Evolutionary conservation across 495 filamentous ascomycete species (phyloP), one percentile per base, ranked within the genome.

Genomic region (Penicillium coprophilum): DNA sequence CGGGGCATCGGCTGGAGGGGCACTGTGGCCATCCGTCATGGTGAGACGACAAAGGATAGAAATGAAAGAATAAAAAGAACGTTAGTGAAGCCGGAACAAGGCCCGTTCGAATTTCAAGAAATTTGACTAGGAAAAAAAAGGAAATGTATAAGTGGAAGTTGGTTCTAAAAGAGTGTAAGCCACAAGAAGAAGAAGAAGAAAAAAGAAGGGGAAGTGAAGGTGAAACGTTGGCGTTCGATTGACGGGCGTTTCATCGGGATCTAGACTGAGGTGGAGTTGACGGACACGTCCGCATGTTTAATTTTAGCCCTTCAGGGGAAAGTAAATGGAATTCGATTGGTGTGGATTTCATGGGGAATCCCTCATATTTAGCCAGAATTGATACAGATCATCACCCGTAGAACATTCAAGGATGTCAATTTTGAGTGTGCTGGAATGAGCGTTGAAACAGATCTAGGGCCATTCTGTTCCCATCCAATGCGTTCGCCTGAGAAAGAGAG

Each of bases 11-110:
- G 53, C 59, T 32, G 55, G 32, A 31, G 60, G 56, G 39, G 60
- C 61, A 57, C 45, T 38, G 17, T 62, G 52, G 8, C 59, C 62
- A n/a, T 65, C 62, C 17, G 55, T 56, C 62, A 65, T 65, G 41
- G 21, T 58, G 53, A 38, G 3, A 10, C 5, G 49, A 54, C 15
- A 23, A 31, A 31, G 36, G 13, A 40, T 13, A 41, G 45, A 48
- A 56, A 36, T 21, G 44, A 51, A 60, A 6, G 9, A 23, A 38
- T 2, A 62, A 17, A 56, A 53, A 36, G 32, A 46, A 41, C 32
- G 47, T 44, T 20, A 41, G 43, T 8, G 32, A 43, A n/a, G 43
- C n/a, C 43, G 19, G 46, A 24, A 55, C 20, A 21, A 31, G 21
- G 28, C 38, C 39, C 28, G 40, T 53, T 11, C 13, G 30, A 19